A percentile compares a stretch with the other conserved stretches of the same genome.
phyloP scores from a whole-genome alignment of 225 moss, liverwort and hornwort genomes.

The Takakia lepidozioides region DNA sequence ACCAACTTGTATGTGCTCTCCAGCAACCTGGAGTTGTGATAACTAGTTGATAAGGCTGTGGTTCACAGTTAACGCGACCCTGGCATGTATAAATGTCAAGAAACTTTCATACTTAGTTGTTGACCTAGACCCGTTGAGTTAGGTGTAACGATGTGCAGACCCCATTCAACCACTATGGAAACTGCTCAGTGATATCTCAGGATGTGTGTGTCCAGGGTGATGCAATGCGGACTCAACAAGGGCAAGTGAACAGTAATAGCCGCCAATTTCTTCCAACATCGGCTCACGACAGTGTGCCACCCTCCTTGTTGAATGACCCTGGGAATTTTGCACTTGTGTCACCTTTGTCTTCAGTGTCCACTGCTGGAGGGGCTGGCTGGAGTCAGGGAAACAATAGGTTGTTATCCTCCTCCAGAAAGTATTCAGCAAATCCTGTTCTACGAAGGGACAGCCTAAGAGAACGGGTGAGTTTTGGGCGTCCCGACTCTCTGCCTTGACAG shows the following conservation, averaged over 20 bases:
- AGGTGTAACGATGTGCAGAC: too few relatives aligned
- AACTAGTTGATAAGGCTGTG: too few relatives aligned
- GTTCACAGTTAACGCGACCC: too few relatives aligned
- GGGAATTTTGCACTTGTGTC: conserved; percentile 19
- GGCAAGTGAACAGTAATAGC: conserved; percentile 42
- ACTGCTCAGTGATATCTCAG: too few relatives aligned
- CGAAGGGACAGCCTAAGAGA: conserved; percentile 42
- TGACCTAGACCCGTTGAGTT: too few relatives aligned
- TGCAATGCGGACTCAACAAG: conserved; percentile 61
- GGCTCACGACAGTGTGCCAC: conserved; percentile 15
- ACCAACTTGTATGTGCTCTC: too few relatives aligned
- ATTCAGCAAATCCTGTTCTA: conserved; percentile 41
- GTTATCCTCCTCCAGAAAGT: conserved; percentile 42
- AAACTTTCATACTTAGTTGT: too few relatives aligned
- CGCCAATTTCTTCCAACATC: conserved; percentile 31
- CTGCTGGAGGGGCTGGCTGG: conserved; percentile 38
- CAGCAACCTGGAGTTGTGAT: too few relatives aligned
- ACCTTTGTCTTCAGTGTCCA: conserved; percentile 20
- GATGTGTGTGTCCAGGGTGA: conserved; percentile 56
- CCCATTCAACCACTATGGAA: too few relatives aligned
- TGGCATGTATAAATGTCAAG: too few relatives aligned
- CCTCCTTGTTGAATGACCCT: conserved; percentile 30
- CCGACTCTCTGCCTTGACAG: neutral
- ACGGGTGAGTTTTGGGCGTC: conserved; percentile 44
- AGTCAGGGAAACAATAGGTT: conserved; percentile 41